Evolutionary conservation across 257 asterid genomes (phyloP), one percentile per base, ranked within the genome.

Genomic region (Solanum chiquidenum): DNA sequence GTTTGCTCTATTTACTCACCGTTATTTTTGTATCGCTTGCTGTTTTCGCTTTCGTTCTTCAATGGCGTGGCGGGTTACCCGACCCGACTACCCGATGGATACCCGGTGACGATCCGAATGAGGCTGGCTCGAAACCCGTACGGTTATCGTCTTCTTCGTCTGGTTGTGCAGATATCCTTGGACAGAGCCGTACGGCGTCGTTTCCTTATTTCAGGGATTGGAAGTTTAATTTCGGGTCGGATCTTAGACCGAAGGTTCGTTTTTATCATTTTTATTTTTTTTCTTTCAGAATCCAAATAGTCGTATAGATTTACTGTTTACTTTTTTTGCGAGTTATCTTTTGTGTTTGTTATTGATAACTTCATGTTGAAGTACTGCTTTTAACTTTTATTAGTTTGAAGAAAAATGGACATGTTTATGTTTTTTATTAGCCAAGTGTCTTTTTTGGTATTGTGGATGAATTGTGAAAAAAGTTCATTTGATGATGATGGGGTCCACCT

Each of bases 1-100:
- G 86, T 33, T 87, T 94, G 12, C 84, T 96, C 34, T 91, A 93
- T 74, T 92, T 94, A 31, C 94, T 96, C 25, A 92, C 98, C 40
- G 16, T 94, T 60, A 93, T 96, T 77, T 95, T 93, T 2, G 88
- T 94, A 68, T 88, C 95, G 12, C 98, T 96, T 18, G 97, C 99
- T 23, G 44, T 90, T 49, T 94, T 94, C 86, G 98, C 98, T 12
- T 96, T 94, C 87, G 25, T 93, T 87, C 96, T 96, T 49, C 99
- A 94, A 91, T 96, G 99, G 99, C 94, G 94, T 16, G 98, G 98
- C 52, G 96, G 97, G 38, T 90, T 96, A 73, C 93, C 93, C 46
- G 95, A 94, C 90, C 95, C 94, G 84, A 87, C 86, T 60, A 86
- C 91, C 37, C 88, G 88, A 31, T 93, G 94, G 98, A 91, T 92